These are phyloP conservation scores for Calocybe gangraenosa DNA, from an alignment of 768 basidiomycete genomes.

Conservation along the genomic window DNA sequence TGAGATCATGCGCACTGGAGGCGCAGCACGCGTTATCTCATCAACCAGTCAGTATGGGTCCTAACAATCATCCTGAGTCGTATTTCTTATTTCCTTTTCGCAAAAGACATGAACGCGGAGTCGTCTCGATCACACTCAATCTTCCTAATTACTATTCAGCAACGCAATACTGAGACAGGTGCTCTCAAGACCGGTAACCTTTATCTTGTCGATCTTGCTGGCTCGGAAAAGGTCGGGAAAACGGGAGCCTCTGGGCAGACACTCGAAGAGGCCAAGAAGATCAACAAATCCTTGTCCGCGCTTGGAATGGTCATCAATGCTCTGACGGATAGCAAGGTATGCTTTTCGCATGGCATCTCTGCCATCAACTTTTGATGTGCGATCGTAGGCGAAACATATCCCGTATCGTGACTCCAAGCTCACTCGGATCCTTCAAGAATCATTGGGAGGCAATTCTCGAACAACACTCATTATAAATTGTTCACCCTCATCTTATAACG, in stretches of 20 bases:
- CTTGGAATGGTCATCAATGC: constrained; percentile 99
- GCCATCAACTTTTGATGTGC: background rate
- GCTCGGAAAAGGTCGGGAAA: constrained; percentile 99
- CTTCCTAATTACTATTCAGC: constrained; percentile 95
- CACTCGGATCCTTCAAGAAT: constrained; percentile 98
- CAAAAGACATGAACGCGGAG: constrained; percentile 99
- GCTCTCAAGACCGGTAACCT: constrained; percentile 95
- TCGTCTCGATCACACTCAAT: constrained; percentile 99
- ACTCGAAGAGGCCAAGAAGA: constrained; percentile 99
- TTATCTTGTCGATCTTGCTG: constrained; percentile 96
- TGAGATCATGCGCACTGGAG: constrained; percentile 98
- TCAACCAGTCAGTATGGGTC: constrained; percentile 72
- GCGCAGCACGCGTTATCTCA: constrained; percentile 84
- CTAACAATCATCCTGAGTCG: too few species aligned
- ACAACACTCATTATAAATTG: constrained; percentile 99
- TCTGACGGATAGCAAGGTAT: constrained; percentile 90
- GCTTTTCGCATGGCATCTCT: constrained; percentile 19
- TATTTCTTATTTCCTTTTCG: background rate
- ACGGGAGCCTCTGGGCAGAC: constrained; percentile 99
- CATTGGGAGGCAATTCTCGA: constrained; percentile 90
- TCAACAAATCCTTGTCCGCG: constrained; percentile 97
- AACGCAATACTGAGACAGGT: constrained; percentile 93
- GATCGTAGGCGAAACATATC: constrained; percentile 81
- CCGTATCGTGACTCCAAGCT: constrained; percentile 99
- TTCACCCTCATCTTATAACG: constrained; percentile 96